A percentile compares a stretch with the other conserved stretches of the same genome.
Conservation (phyloP, 352 stramenopile genomes). For the Pythium apleroticum region DNA sequence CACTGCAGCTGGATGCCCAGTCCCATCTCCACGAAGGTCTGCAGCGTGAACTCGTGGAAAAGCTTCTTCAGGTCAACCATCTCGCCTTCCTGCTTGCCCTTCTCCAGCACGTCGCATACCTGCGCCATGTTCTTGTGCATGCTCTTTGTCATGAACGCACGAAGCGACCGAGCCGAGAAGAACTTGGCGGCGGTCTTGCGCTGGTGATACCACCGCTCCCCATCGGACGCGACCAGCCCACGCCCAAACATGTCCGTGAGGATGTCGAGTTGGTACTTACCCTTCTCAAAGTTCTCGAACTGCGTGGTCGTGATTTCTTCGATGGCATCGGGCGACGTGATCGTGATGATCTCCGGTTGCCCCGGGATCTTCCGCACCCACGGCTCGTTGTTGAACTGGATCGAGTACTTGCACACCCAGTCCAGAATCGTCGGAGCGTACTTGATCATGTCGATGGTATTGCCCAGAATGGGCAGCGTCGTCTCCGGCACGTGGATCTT, state of each 20-base stretch:
- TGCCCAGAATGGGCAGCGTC: conserved; percentile 9
- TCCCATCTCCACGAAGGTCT: conserved; percentile 53
- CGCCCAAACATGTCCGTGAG: conserved; percentile 26
- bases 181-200: conserved; percentile 32
- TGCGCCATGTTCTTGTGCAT: conserved; percentile 18
- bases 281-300: conserved; percentile 36
- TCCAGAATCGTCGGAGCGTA: background rate
- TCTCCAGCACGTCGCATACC: conserved; percentile 6
- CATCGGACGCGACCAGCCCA: conserved; percentile 28
- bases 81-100: background rate
- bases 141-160: conserved; percentile 23
- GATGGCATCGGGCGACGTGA: conserved; percentile 22
- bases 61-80: conserved; percentile 28
- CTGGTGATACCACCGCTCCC: conserved; percentile 34
- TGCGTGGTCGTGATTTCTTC: conserved; percentile 39
- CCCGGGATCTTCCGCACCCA: conserved; percentile 27
- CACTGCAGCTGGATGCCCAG: conserved; percentile 51
- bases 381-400: conserved; percentile 15
- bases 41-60: conserved; percentile 52
- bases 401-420: conserved; percentile 4
- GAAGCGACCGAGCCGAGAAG: conserved; percentile 32
- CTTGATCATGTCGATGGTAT: background rate
- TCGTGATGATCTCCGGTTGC: conserved; percentile 17
- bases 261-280: conserved; percentile 20
- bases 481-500: background rate